Base-by-base conservation (phyloP, 2,329 filamentous ascomycete genomes). In the Nemania sp. region DNA sequence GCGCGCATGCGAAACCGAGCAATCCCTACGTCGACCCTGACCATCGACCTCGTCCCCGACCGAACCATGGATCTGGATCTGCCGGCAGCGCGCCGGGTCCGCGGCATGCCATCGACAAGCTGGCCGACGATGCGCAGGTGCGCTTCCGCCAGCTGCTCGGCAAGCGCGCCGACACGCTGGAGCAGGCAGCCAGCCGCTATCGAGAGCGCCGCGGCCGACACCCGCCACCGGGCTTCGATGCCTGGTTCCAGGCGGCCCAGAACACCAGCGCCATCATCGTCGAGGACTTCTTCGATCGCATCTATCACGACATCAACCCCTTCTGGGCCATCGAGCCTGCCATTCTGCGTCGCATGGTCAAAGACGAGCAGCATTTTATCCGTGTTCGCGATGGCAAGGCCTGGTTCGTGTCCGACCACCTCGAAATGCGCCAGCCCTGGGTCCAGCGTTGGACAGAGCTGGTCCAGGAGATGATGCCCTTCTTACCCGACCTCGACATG, bases 401-500 rank as follows among this genome's bases (percentile, higher is more conserved):
- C 6, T 57, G 42, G 5, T 67, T 66, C 7, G 66, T 57, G 7
- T 65, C 68, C 11, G 68, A 68, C 30, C 71, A 68, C 14, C 41
- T 59, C 28, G 56, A 59, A 37, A 33, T 54, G 14, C 56, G 56
- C n/a, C 73, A 76, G 20, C 68, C 71, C 2, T 78, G 76, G 73
- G 65, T 79, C 30, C 64, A 77, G 62, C 68, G 75, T 19, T 81
- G 78, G 78, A 73, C 73, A 2, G 66, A 72, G 2, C 72, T 83
- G 11, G 75, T 85, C n/a, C 60, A 68, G 2, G 77, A 79, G 49
- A 80, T 84, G 22, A 55, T 61, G 59, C 65, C 75, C 12, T 71
- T 77, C 44, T 66, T 88, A 19, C 84, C 84, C 4, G 83, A 88
- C 57, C 80, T 88, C 66, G 83, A 87, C 65, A 85, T 87, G 73